Conservation (phyloP, 768 basidiomycete species). For the Paxillus ammoniavirescens region DNA sequence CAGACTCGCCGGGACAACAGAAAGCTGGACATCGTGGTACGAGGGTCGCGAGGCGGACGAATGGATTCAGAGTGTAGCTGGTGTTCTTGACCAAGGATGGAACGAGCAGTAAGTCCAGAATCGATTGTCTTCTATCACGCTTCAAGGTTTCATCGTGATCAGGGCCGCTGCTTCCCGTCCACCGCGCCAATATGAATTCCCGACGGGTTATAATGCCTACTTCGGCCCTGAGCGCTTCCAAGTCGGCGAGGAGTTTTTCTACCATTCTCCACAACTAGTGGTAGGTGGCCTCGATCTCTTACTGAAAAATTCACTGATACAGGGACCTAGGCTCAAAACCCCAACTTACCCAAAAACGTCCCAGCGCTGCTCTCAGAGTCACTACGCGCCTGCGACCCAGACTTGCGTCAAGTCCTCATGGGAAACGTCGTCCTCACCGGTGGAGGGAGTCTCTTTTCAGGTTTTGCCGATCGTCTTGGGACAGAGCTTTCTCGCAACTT, state of each 20-base stretch:
- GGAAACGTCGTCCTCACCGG: conserved; percentile 96
- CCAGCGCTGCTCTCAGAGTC: conserved; percentile 75
- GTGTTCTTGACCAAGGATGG: conserved; percentile 84
- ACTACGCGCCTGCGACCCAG: conserved; percentile 84
- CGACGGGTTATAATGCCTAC: conserved; percentile 84
- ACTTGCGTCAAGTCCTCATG: conserved; percentile 85
- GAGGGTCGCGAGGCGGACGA: conserved; percentile 85
- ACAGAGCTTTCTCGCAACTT: conserved; percentile 73
- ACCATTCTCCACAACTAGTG: conserved; percentile 57
- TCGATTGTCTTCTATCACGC: background rate
- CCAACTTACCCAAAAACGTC: conserved; percentile 72
- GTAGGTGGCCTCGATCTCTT: conserved; percentile 33
- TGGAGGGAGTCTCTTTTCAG: conserved; percentile 83
- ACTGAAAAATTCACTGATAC: conserved; percentile 8
- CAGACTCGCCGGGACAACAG: conserved; percentile 66
- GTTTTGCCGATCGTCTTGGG: conserved; percentile 80
- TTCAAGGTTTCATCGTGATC: conserved; percentile 1
- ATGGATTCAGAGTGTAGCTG: conserved; percentile 88
- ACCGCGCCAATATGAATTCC: conserved; percentile 85
- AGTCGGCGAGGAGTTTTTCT: conserved; percentile 89
- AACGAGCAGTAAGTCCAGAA: conserved; percentile 70
- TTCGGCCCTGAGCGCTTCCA: conserved; percentile 81
- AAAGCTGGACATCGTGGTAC: conserved; percentile 80
- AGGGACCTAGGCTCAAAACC: conserved; percentile 45
- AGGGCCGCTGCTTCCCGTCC: conserved; percentile 61